Conservation (phyloP, 2,329 filamentous ascomycete species). For the Scytalidium sp. region DNA sequence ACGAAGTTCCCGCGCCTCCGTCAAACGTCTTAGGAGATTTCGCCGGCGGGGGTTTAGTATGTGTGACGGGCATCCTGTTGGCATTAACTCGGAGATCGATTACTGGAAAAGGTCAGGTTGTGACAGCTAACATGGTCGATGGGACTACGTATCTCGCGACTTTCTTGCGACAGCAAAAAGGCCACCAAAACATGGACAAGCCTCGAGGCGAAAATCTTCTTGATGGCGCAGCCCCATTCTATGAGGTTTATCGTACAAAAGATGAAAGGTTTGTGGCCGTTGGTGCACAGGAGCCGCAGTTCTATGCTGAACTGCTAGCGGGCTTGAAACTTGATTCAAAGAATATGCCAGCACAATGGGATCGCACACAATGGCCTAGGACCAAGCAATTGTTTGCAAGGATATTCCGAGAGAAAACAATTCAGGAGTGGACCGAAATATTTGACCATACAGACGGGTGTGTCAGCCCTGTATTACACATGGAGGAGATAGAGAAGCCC, state of each 20-base stretch:
- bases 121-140: slow-evolving; percentile 96
- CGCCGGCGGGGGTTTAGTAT: slow-evolving; percentile 76
- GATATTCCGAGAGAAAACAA: no score
- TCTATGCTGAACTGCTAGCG: slow-evolving; percentile 64
- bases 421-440: no score
- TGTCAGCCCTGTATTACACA: no score
- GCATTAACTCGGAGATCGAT: slow-evolving; percentile 63
- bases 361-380: no score
- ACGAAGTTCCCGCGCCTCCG: slow-evolving; percentile 69
- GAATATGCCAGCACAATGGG: slow-evolving; percentile 46
- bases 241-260: slow-evolving; percentile 77
- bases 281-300: slow-evolving; percentile 82
- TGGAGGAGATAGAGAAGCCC: no score
- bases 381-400: no score
- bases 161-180: slow-evolving; percentile 59
- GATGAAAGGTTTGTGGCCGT: slow-evolving; percentile 77
- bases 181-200: slow-evolving; percentile 47
- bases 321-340: slow-evolving; percentile 56
- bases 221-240: slow-evolving; percentile 80
- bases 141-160: slow-evolving; percentile 73
- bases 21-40: slow-evolving; percentile 84
- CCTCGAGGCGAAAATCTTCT: slow-evolving; percentile 70
- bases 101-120: slow-evolving; percentile 72
- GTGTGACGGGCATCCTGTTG: slow-evolving; percentile 75
- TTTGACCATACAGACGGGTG: no score